Evolutionary conservation across 2,329 filamentous ascomycete species (phyloP), one percentile per base, ranked within the genome.

Genomic region (Ascochyta lentis): DNA sequence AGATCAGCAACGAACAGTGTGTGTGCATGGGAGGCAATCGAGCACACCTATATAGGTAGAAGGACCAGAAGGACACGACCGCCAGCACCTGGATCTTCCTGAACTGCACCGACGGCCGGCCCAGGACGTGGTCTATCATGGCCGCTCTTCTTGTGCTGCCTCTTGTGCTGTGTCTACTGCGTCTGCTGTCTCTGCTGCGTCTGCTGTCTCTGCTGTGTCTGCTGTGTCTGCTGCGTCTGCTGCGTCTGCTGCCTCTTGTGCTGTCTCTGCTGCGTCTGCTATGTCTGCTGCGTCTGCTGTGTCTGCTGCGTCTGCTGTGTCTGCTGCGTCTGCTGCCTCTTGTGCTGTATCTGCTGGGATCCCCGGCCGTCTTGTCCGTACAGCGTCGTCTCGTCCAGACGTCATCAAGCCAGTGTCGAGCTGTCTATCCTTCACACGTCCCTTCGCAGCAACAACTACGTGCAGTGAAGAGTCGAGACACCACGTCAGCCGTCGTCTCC

Each of bases 11-110:
- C 22, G 51, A 34, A 38, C 33, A 34, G 31, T 12, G 4, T 9
- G 35, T 12, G 15, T 23, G 13, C 3, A 3, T 9, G 3, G 33
- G 19, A 35, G 33, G 29, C 22, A 22, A 27, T 16, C 22, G 29
- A 16, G 70, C 81, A 59, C 80, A 91, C 90, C 85, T 87, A 69
- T 89, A 84, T 26, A 97, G 80, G 74, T 97, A 97, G 42, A 89
- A 78, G 5, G 90, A 89, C 95, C 95, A 99, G 72, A 98, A 95
- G 0, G 90, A 87, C 51, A 98, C 84, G 13, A 98, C 95, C 22
- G 90, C 89, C 64, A 98, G 85, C 66, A 99, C 92, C 76, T 98
- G 94, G 46, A 96, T 88, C 70, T 96, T 92, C 61, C 94, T 87
- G 70, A 96, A 96, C 79, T 94, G 91, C 70, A 90, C 87, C 58